Evolutionary conservation across 768 basidiomycete species (phyloP), one percentile per base, ranked within the genome.

Genomic region (Russula griseocarnosa): DNA sequence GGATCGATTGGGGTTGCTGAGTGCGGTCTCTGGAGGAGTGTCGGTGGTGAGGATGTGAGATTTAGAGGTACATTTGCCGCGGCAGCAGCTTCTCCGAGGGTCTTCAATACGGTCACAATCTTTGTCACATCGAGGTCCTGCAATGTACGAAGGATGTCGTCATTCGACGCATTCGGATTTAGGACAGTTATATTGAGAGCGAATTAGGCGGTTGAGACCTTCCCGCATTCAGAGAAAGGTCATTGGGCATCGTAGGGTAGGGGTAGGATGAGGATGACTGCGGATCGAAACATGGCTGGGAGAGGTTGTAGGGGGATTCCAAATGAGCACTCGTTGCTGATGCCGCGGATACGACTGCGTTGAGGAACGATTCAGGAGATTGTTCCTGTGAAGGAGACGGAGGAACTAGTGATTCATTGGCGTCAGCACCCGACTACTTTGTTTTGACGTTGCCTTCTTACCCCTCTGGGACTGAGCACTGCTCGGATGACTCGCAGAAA

Each of bases 121-220:
- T 86, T 89, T 57, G 86, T 79, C 61, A 87, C 77, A 68, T 92
- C 90, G 65, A 91, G 76, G 54, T 86, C 83, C 71, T 91, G 88
- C 55, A 92, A 74, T 13, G 83, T 84, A 38, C 85, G 87, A 50
- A 91, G 75, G 51, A 92, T 82, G 64, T 90, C 87, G 54, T 92
- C 90, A 69, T 83, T 88, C 28, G 86, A 86, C 14, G 79, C 78
- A 60, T 72, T 73, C n/a, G 80, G 70, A 28, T 77, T 77, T 18
- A 76, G 74, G 46, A 76, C 65, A 5, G 61, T 36, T 32, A 53
- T n/a, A 8, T 55, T 14, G 64, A 24, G 13, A 57, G 46, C 13
- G 57, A 38, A 40, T 54, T 77, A 20, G 77, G 69, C 18, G 80
- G 70, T 59, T 82, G 78, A 47, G 77, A 73, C 61, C 52, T 28